Conservation (phyloP, 345 rosid species). For the Eutrema yunnanense region DNA sequence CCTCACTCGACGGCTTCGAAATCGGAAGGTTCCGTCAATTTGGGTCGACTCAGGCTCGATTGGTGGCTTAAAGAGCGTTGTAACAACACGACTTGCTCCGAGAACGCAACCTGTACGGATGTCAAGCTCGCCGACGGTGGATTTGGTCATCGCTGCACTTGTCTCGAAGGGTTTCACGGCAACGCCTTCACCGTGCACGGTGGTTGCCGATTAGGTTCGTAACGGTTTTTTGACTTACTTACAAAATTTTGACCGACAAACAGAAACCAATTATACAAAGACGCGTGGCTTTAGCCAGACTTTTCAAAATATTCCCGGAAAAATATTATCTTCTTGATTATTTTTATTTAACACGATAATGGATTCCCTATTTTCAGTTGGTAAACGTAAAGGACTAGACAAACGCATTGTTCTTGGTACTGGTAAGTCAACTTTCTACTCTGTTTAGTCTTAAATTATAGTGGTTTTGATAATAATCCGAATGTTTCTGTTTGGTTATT, state of each 20-base stretch:
- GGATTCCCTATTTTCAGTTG: not conserved
- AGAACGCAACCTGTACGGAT: not conserved
- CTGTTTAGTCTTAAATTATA: not conserved
- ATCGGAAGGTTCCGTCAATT: not conserved
- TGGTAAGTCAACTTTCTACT: not conserved
- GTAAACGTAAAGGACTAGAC: not conserved
- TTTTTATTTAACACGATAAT: not conserved
- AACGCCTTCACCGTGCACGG: not conserved
- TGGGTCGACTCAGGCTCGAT: not conserved
- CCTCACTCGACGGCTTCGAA: not conserved
- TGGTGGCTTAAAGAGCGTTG: not conserved
- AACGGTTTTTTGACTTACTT: not conserved
- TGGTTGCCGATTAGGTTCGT: not conserved
- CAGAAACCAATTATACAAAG: not conserved
- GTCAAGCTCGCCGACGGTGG: not conserved
- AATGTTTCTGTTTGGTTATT: not conserved
- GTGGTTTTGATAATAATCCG: not conserved
- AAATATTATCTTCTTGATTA: not conserved
- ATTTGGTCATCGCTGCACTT: not conserved
- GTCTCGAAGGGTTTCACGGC: not conserved
- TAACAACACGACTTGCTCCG: not conserved
- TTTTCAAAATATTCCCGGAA: not conserved
- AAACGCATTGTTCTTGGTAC: slow-evolving; percentile 8
- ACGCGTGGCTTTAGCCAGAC: not conserved
- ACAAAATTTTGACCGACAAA: not conserved